Base-by-base conservation (phyloP, 352 stramenopile species). In the Globisporangium alternatum region DNA sequence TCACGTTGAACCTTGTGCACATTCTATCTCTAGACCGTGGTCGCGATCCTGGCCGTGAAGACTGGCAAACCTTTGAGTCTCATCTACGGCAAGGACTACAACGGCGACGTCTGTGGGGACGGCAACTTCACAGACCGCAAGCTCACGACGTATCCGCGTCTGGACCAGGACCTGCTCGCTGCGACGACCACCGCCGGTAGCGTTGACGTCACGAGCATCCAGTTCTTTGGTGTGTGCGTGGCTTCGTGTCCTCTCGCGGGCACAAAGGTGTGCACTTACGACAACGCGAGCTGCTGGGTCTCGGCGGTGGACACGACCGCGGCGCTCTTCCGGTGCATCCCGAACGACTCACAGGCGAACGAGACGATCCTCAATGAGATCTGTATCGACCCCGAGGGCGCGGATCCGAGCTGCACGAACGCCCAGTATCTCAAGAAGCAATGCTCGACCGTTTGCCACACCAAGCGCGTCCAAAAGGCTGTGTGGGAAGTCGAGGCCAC, bases 171-270 rank as follows among this genome's bases (percentile, higher is more conserved):
- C 69, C 74, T 96, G 54, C 54, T 93, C 1, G 67, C 73, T 17
- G 83, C 80, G 7, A 45, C 76, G 37, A 17, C 35, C 15, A 15
- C 35, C 35, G 59, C 70, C 17, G 68, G 67, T 7, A 68, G 77
- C 10, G 53, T 91, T 12, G 60, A 74, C 12, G 64, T 85, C 17
- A 70, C 75, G 28, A 77, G 75, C 48, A 81, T 86, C 30, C 65
- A 89, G 64, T 93, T 95, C 63, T 95, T 90, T 59, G 89, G 89
- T 0, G 74, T 94, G 6, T 96, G 89, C 54, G 86, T 95, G 22
- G 39, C 61, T 17, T 65, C 57, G 0, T 96, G 89, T 41, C 89
- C 89, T 0, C 41, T 60, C 17, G 62, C 70, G 0, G 83, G 81
- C 1, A 70, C 81, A 13, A 74, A 68, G 19, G 80, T 89, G 10